These are phyloP conservation scores for Nemania sp. DNA, from an alignment of 2,329 filamentous ascomycete species.

Conservation along the genomic window DNA sequence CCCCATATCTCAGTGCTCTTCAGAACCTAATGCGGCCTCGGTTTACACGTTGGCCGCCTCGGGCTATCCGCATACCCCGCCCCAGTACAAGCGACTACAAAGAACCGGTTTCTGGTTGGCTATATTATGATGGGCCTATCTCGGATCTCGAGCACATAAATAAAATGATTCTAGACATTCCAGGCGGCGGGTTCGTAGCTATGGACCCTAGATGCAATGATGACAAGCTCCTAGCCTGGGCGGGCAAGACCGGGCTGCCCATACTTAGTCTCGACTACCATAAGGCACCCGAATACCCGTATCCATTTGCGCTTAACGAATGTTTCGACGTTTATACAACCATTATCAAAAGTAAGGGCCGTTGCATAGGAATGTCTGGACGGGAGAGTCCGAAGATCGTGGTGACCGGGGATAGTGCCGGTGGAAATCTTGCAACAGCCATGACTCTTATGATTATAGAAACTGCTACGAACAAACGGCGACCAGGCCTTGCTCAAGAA, in stretches of 20 bases:
- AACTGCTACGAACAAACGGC: conserved; percentile 68
- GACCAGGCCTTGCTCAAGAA: conserved; percentile 66
- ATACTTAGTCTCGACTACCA: conserved; percentile 91
- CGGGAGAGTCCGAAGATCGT: conserved; percentile 74
- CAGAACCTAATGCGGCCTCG: conserved; percentile 80
- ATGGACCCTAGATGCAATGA: conserved; percentile 97
- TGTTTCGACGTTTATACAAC: conserved; percentile 87
- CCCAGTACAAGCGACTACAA: conserved; percentile 84
- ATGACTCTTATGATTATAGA: conserved; percentile 92
- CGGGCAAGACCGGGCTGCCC: conserved; percentile 87
- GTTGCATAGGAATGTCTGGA: conserved; percentile 80
- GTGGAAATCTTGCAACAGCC: conserved; percentile 83
- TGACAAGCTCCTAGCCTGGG: conserved; percentile 94
- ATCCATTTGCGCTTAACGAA: conserved; percentile 87
- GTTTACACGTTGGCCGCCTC: conserved; percentile 83
- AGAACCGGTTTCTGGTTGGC: conserved; percentile 85
- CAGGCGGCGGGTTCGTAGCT: conserved; percentile 94
- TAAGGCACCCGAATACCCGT: conserved; percentile 86
- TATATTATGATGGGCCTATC: conserved; percentile 93
- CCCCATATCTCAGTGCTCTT: conserved; percentile 82
- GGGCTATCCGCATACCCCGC: conserved; percentile 85
- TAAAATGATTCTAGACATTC: conserved; percentile 87
- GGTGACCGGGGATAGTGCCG: conserved; percentile 83
- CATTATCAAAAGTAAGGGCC: conserved; percentile 77
- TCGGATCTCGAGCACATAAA: conserved; percentile 80